Base-by-base conservation (phyloP, 495 filamentous ascomycete species). In the Penicillium longicatenatum region DNA sequence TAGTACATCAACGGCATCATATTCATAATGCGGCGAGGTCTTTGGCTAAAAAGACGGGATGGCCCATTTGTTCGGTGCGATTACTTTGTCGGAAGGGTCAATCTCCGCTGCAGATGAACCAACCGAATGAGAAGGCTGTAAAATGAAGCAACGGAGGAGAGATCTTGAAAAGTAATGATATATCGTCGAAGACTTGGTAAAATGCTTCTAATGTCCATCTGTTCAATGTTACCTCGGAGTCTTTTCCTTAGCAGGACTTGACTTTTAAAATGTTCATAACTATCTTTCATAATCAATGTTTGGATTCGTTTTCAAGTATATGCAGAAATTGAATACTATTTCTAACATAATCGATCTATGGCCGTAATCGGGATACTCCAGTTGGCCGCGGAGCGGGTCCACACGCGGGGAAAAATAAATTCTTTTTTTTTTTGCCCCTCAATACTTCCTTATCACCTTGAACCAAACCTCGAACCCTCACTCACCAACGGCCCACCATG, bases 401-500 rank as follows among this genome's bases (percentile, higher is more conserved):
- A 43, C 50, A n/a, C 31, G 50, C 50, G 33, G 50, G 50, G 63
- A 57, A 52, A 48, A 57, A 19, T 26, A 64, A 67, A 61, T 64
- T 65, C 54, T 70, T 68, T 55, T 60, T 64, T 70, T 68, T 55
- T 60, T 64, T 52, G 35, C 37, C 49, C 49, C 49, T 51, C 50
- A 52, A 42, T 12, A 52, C 44, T 22, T 46, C 44, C 20, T 26
- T 8, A 48, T 24, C 43, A 46, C 43, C 20, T 14, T 46, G 26
- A 46, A 12, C 44, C 20, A 11, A 22, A 26, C 26, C 26, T 26
- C 26, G 26, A 20, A 21, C 19, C 17, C 22, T 24, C 11, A 26
- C 20, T 14, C 19, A 22, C 44, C 44, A 46, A 46, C 31, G 3
- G 44, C 47, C 43, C 47, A 71, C 41, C 60, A 87, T 87, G 85